Base-by-base conservation (phyloP, 2,329 filamentous ascomycete species). In the Lachnellula arida region DNA sequence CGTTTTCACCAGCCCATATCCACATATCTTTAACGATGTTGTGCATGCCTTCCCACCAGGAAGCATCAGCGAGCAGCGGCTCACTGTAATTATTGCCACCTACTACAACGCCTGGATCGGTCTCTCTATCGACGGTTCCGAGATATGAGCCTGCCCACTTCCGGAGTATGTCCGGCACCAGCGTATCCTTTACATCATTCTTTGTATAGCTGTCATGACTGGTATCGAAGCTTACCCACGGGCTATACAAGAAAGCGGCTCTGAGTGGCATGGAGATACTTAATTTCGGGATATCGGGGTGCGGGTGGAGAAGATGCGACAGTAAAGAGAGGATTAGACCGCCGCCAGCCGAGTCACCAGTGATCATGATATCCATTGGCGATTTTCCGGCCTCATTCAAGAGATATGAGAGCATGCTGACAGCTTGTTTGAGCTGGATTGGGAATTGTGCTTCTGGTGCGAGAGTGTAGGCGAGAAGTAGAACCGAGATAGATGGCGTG, bases 291-390 rank as follows among this genome's bases (percentile, higher is more conserved):
- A 49, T 39, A 28, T 43, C 71, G 0, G 78, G 73, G 56, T 84
- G 81, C 1, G 82, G 80, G 63, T 85, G 81, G 0, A 75, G 66
- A 25, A 80, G 62, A 60, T 80, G 78, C 1, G 74, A 75, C 4
- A 79, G 65, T 1, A 80, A 55, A 2, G 66, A 69, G 4, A 79
- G 56, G 9, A 69, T 63, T 8, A 80, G 65, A 55, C 78, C 77
- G 9, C 72, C 77, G 48, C 78, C 78, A 15, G 78, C 78, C 0
- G 77, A 79, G 66, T 81, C 78, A 22, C 78, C 77, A 25, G 67
- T 72, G 5, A 81, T 60, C 42, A 76, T 70, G 46, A 81, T 73
- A 5, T 51, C 11, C 12, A 19, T 28, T 9, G 51, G 25, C 19
- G 40, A 7, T 17, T 25, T 12, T 28, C 28, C 28, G 7, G n/a